Base-by-base conservation (phyloP, 2,329 filamentous ascomycete genomes). In the Beauveria medogensis region DNA sequence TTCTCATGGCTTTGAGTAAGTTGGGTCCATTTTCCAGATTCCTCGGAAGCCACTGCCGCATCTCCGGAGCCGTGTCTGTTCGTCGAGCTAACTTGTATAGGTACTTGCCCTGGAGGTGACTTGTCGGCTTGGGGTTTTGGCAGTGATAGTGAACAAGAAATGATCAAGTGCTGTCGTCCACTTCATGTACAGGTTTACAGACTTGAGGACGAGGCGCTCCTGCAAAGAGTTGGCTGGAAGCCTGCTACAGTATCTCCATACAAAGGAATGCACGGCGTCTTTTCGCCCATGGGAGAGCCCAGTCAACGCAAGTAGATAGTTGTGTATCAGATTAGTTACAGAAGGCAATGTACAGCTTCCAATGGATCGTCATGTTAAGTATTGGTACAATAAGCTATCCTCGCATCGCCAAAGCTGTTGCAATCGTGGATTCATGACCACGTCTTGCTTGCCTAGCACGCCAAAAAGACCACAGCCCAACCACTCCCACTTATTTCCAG, bases 71-170 rank as follows among this genome's bases (percentile, higher is more conserved):
- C n/a, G 30, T 9, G 28, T 2, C 70, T 86, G 67, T 40, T 18
- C 22, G 81, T 77, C 30, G 10, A 8, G 24, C 56, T 52, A 40
- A 63, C n/a, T 18, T 20, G 20, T 54, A 20, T 14, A 82, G 78
- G 79, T 63, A 89, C 90, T 0, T 94, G 90, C 69, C 90, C 90
- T 0, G 90, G 90, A 2, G 91, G 91, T 0, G 91, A 94, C 70
- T 74, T 94, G 53, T 91, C 88, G 1, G 78, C 84, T n/a, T 93
- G 90, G 89, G 90, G 89, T 0, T 94, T 91, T 79, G 86, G 87
- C 14, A 83, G 80, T 48, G 82, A 81, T 52, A 87, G 83, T 72
- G 83, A 84, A 64, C 81, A 85, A 68, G 86, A 85, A 58, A 91
- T 90, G 82, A 72, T 82, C 66, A 83, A 83, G 62, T 88, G 85